phyloP scores from a whole-genome alignment of 768 basidiomycete species.

The Naganishia vaughanmartiniae region DNA sequence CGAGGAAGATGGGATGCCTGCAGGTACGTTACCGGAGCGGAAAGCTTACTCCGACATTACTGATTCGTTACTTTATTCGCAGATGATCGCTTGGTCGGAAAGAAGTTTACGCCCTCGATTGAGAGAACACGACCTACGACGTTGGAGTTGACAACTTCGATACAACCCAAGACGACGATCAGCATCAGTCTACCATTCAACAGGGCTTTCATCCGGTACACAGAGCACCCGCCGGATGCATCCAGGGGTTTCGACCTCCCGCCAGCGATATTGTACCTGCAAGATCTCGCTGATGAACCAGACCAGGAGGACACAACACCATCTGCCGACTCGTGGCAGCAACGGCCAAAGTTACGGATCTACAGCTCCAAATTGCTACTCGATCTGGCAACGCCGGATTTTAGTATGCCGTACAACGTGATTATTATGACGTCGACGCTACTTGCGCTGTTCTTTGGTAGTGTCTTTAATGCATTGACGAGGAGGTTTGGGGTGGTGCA shows the following conservation, averaged over 20 bases:
- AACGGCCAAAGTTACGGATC: constrained; percentile 53
- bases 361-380: constrained; percentile 80
- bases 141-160: constrained; percentile 65
- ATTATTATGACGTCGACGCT: constrained; percentile 89
- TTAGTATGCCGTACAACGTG: constrained; percentile 99
- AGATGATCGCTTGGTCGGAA: constrained; percentile 1
- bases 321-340: not conserved
- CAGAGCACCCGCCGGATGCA: constrained; percentile 93
- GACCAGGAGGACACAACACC: too few relatives aligned
- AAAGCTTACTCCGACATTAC: not conserved
- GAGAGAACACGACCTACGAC: constrained; percentile 60
- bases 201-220: constrained; percentile 85
- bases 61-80: not conserved
- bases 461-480: constrained; percentile 80
- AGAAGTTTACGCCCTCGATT: constrained; percentile 13
- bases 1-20: constrained; percentile 37
- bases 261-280: constrained; percentile 62
- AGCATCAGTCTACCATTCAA: constrained; percentile 69
- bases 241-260: constrained; percentile 93
- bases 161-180: constrained; percentile 69
- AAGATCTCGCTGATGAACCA: not conserved
- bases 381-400: constrained; percentile 96
- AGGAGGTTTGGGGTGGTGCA: constrained; percentile 64
- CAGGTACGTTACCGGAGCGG: not conserved
- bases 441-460: constrained; percentile 89